Conservation (phyloP, 2,329 filamentous ascomycete genomes). For the Zarea fungicola region DNA sequence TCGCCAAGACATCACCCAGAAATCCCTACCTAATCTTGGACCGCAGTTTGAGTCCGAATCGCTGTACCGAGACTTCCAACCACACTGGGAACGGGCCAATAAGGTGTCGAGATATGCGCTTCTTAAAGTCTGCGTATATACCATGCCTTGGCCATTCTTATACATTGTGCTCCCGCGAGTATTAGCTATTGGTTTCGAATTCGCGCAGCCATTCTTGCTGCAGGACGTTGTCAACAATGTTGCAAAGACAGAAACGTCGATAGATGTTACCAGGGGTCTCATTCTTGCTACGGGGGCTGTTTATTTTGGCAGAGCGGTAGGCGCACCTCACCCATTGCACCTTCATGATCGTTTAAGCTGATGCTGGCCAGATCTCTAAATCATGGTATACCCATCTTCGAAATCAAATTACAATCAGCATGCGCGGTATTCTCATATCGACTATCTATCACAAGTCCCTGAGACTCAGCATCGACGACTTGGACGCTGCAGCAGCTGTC, state of each 20-base stretch:
- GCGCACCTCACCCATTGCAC: not conserved
- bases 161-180: not conserved
- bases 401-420: not conserved
- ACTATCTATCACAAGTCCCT: constrained; percentile 6
- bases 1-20: not conserved
- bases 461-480: not conserved
- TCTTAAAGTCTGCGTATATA: not conserved
- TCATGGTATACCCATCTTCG: not conserved
- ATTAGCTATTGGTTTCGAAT: not conserved
- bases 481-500: not conserved
- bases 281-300: constrained; percentile 3
- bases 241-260: not conserved
- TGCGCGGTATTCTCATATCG: not conserved
- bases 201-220: not conserved
- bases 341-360: not conserved
- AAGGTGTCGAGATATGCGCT: not conserved
- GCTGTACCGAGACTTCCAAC: not conserved
- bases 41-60: not conserved
- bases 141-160: not conserved
- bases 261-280: not conserved
- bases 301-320: not conserved
- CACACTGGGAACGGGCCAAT: not conserved
- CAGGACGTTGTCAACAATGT: not conserved
- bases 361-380: not conserved
- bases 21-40: not conserved